phyloP scores from a whole-genome alignment of 805 yeast genomes.

The Ogataea ganodermae region DNA sequence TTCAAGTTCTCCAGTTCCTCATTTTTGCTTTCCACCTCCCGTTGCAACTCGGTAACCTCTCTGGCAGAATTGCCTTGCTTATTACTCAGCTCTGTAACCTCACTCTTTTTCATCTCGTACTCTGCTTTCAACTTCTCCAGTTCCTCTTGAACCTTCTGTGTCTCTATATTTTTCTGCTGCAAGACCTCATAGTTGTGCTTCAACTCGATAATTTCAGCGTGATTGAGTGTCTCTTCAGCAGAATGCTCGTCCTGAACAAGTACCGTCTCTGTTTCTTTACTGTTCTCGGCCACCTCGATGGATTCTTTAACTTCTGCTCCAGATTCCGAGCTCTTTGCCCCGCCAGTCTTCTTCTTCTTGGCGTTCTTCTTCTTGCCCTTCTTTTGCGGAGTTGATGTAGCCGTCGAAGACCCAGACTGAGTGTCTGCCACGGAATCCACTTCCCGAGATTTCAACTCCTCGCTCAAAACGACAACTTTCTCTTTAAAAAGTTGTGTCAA shows the following conservation, averaged over 20 bases:
- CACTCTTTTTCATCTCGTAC: background rate
- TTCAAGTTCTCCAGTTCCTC: constrained; percentile 70
- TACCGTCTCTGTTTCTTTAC: constrained; percentile 24
- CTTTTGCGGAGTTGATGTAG: constrained; percentile 9
- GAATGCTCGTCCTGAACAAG: constrained; percentile 5
- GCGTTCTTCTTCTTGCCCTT: constrained; percentile 22
- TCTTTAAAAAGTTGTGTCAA: constrained; percentile 29
- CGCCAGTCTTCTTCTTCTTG: constrained; percentile 9
- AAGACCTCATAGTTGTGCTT: constrained; percentile 26
- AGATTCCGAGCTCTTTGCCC: background rate
- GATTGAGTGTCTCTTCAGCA: constrained; percentile 1
- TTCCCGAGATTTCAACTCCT: constrained; percentile 18
- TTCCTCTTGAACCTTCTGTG: constrained; percentile 16
- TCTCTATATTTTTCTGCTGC: constrained; percentile 13
- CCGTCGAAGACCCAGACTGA: background rate
- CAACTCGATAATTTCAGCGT: constrained; percentile 27
- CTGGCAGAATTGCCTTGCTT: background rate
- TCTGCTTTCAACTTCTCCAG: constrained; percentile 11
- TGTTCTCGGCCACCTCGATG: constrained; percentile 16
- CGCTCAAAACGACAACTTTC: constrained; percentile 25
- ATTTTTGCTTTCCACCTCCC: constrained; percentile 41
- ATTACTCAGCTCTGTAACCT: background rate
- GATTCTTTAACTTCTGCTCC: constrained; percentile 12
- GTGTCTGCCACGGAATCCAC: background rate
- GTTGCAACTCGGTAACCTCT: constrained; percentile 22